These are phyloP conservation scores for Blastomyces silverae DNA, from an alignment of 2,329 filamentous ascomycete genomes.

Conservation along the genomic window DNA sequence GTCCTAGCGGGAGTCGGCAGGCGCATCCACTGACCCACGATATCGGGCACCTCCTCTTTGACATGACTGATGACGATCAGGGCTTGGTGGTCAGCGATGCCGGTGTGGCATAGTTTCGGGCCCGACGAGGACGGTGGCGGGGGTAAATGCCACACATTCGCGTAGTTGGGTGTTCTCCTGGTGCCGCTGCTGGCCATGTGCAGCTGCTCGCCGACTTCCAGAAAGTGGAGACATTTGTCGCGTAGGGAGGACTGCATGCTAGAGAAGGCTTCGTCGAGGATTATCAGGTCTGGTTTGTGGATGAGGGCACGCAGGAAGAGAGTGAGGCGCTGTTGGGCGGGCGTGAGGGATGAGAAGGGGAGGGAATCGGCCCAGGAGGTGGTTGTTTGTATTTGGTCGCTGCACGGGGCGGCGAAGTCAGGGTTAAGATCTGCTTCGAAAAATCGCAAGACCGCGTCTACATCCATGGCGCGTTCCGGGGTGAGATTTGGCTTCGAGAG, in stretches of 20 bases:
- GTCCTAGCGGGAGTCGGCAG: constrained; percentile 43
- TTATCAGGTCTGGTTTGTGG: constrained; percentile 71
- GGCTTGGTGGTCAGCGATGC: constrained; percentile 65
- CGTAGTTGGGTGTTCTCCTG: constrained; percentile 14
- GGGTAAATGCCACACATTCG: constrained; percentile 16
- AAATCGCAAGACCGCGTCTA: constrained; percentile 65
- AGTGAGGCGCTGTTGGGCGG: constrained; percentile 62
- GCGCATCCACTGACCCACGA: constrained; percentile 77
- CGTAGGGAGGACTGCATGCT: constrained; percentile 74
- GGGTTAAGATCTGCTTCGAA: constrained; percentile 75
- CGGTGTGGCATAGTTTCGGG: constrained; percentile 33
- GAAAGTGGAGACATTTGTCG: constrained; percentile 80
- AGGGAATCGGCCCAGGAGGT: constrained; percentile 5
- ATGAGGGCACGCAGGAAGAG: constrained; percentile 77
- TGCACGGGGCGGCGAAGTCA: constrained; percentile 21
- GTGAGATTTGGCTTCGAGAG: constrained; percentile 61
- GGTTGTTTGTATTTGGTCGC: neutral
- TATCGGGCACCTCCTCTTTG: constrained; percentile 79
- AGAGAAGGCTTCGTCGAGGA: constrained; percentile 82
- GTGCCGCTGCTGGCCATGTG: constrained; percentile 23
- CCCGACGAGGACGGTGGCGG: constrained; percentile 9
- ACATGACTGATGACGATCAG: constrained; percentile 89
- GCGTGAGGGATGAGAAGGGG: constrained; percentile 55
- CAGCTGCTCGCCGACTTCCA: constrained; percentile 58
- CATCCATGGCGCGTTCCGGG: constrained; percentile 49